Evolutionary conservation across 768 basidiomycete species (phyloP), one percentile per base, ranked within the genome.

Genomic region (Lentinula raphanica): DNA sequence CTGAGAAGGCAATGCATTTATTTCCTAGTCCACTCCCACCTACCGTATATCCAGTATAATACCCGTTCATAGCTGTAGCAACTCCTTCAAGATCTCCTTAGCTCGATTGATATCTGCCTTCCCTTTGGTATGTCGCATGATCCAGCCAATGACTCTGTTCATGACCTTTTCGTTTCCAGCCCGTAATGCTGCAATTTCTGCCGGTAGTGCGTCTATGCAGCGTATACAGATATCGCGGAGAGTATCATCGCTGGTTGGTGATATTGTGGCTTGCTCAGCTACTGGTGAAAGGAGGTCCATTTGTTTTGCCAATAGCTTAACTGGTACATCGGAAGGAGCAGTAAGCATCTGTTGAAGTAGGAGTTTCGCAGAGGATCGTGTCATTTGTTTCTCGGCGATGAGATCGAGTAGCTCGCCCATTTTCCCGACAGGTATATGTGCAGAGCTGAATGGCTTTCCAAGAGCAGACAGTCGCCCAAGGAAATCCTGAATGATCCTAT

Each of bases 401-500:
- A 94, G 72, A 62, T 90, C 87, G 38, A 98, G 79, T 38, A 99
- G 70, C 57, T 86, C 81, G 5, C 90, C 87, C 71, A 99, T 74
- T 64, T 90, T 86, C 11, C 67, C 70, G 0, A 78, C 71, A 5
- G 86, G 65, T 0, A 85, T 76, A 55, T 87, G 87, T 7, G 83
- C 75, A 36, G 69, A 67, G 67, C 86, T 84, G 35, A 83, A 79
- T 19, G 78, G 76, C 46, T 80, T 75, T 40, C 82, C 79, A 29
- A 77, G 73, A 2, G 78, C 76, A 1, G 86, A 74, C 2, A 98
- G 77, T 62, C 89, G 87, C 0, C 93, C 93, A 2, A 95, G 73
- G 0, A 97, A 77, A 60, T 95, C 92, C 59, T 98, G 91, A 3
- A 85, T 85, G 72, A 98, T 82, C 94, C 94, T 96, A 65, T 49